Evolutionary conservation across 345 rosid species (phyloP), one percentile per base, ranked within the genome.

Genomic region (Populus simonii): DNA sequence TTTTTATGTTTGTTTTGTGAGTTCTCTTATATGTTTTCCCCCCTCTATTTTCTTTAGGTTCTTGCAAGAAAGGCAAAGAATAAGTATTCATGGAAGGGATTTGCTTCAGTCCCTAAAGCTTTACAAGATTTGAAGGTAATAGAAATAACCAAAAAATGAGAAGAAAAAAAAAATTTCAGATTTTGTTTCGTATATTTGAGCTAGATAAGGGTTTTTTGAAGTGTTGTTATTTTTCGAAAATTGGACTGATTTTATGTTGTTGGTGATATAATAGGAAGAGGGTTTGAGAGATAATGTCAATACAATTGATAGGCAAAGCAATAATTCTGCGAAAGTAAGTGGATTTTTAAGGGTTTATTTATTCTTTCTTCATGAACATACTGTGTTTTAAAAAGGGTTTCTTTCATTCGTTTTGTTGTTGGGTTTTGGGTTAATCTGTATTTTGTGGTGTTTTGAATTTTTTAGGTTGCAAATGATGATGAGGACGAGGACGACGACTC

Each of bases 1-100:
- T n/a, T 8, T 67, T 6, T 2, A 2, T 73, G 68, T n/a, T 66
- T 27, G 41, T 13, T 43, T 49, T 6, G 47, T 36, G 53, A 2
- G 27, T 38, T 76, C 43, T 15, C 25, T 74, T 53, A 69, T 43
- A 15, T 33, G 33, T 47, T 47, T 47, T 47, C 4, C 0, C 6
- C 17, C 16, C 16, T 13, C 16, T 15, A 47, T 47, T 47, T 12
- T 47, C 17, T 3, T 41, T 78, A 43, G 85, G 80, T 82, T 43
- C 81, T 82, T 43, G 25, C 74, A 13, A 82, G 77, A 72, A 82
- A 68, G 47, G 74, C 93, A 0, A 93, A 93, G 78, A 93, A 93
- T 79, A 89, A 88, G 72, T 93, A 93, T 75, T 90, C 92, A 1
- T 91, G 97, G 97, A 93, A 87, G 82, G 97, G 97, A 3, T 91